A percentile compares a stretch with the other conserved stretches of the same genome.
phyloP scores from a whole-genome alignment of 169 alveolate genomes.

The Cryptosporidium viatorum region DNA sequence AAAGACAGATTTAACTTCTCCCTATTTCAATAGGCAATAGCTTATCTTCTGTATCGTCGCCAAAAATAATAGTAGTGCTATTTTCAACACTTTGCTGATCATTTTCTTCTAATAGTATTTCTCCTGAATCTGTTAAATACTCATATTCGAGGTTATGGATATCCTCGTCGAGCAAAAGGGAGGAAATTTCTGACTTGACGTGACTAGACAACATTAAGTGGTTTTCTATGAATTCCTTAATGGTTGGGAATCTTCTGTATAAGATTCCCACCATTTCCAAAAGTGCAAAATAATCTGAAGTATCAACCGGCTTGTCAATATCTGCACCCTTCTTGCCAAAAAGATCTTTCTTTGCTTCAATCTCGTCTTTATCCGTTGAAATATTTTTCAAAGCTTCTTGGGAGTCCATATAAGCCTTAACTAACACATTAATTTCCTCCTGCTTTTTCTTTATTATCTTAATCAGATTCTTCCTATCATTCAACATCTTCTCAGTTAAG shows the following conservation, averaged over 20 bases:
- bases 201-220: slow-evolving; percentile 18
- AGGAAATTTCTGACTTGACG: slow-evolving; percentile 30
- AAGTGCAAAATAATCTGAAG: slow-evolving; percentile 12
- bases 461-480: slow-evolving; percentile 15
- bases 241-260: slow-evolving; percentile 22
- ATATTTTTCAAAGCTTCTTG: neutral
- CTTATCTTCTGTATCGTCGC: neutral
- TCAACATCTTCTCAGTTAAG: slow-evolving; percentile 25
- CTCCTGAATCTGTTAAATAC: slow-evolving; percentile 17
- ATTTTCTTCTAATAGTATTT: neutral
- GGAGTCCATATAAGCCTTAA: slow-evolving; percentile 44
- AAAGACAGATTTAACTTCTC: slow-evolving; percentile 8
- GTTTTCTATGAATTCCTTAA: slow-evolving; percentile 42
- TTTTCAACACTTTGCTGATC: neutral
- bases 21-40: neutral
- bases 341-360: neutral
- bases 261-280: slow-evolving; percentile 51
- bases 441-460: slow-evolving; percentile 41
- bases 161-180: neutral
- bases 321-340: neutral
- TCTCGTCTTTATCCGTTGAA: neutral
- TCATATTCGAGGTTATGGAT: slow-evolving; percentile 14
- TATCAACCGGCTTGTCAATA: neutral
- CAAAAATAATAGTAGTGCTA: slow-evolving; percentile 4
- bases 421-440: slow-evolving; percentile 35